These are phyloP conservation scores for Prunus kanzakura DNA, from an alignment of 306 rosid species.

Conservation along the genomic window DNA sequence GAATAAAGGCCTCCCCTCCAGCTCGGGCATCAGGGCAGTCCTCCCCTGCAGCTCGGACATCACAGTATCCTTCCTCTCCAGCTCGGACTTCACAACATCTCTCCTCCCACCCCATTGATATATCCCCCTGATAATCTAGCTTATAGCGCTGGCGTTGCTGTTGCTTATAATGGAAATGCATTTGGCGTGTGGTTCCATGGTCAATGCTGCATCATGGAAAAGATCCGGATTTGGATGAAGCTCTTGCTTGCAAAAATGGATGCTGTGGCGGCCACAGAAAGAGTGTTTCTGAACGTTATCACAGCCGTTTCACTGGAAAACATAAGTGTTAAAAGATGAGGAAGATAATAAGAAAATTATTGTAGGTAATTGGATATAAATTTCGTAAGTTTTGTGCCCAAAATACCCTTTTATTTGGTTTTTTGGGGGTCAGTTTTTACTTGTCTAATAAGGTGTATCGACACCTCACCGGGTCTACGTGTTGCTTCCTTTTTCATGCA, in stretches of 20 bases:
- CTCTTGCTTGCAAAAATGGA: background rate
- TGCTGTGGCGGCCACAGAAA: background rate
- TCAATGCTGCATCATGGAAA: background rate
- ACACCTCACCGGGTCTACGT: conserved; percentile 7
- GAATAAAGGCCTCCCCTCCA: conserved; percentile 42
- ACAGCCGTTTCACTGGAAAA: background rate
- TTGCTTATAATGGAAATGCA: background rate
- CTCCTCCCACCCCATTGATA: conserved; percentile 33
- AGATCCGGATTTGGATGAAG: background rate
- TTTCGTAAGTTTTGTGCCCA: no score
- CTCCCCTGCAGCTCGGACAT: conserved; percentile 29
- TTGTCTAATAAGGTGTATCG: background rate
- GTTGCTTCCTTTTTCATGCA: conserved; percentile 20
- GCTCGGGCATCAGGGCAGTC: conserved; percentile 24
- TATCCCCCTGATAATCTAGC: conserved; percentile 44
- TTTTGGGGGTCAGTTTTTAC: background rate
- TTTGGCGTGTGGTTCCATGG: no score
- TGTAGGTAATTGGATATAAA: no score
- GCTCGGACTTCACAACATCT: conserved; percentile 19
- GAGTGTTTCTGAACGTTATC: background rate
- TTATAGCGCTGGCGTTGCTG: background rate
- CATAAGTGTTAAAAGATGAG: background rate
- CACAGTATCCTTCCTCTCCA: conserved; percentile 22
- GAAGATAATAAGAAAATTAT: background rate
- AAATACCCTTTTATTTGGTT: no score